Evolutionary conservation across 306 rosid species (phyloP).

Genomic region (Fragaria iinumae): DNA sequence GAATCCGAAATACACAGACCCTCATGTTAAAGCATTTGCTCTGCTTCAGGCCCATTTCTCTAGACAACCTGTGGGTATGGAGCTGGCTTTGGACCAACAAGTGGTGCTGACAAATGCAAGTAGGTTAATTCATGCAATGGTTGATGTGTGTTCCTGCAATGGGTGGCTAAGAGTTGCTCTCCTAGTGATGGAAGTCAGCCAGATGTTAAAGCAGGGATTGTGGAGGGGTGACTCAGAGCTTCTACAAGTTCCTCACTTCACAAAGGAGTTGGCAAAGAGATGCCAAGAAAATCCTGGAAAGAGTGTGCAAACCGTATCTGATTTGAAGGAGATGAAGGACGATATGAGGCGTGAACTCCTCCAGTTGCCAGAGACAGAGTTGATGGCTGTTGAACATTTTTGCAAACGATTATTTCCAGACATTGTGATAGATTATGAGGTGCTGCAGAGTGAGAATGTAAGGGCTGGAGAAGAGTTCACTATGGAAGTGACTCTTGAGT

Average conservation of each 20-base stretch:
- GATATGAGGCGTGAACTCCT: conserved; percentile 56
- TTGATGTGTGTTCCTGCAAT: conserved; percentile 81
- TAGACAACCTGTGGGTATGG: conserved; percentile 71
- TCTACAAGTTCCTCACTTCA: conserved; percentile 86
- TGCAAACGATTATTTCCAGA: conserved; percentile 74
- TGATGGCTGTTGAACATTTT: conserved; percentile 71
- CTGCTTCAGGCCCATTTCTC: conserved; percentile 90
- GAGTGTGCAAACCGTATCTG: conserved; percentile 75
- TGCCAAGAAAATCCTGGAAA: conserved; percentile 72
- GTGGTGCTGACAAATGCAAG: conserved; percentile 77
- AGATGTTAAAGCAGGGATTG: conserved; percentile 88
- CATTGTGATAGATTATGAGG: conserved; percentile 71
- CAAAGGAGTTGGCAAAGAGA: conserved; percentile 80
- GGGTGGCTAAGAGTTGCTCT: conserved; percentile 87
- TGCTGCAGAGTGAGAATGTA: conserved; percentile 49
- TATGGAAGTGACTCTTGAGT: conserved; percentile 35
- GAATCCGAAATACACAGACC: conserved; percentile 77
- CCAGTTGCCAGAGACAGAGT: conserved; percentile 68
- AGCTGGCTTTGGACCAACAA: conserved; percentile 77
- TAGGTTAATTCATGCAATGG: conserved; percentile 89
- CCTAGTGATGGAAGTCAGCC: conserved; percentile 90
- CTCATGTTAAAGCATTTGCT: conserved; percentile 79
- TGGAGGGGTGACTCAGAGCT: conserved; percentile 94
- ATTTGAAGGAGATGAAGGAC: conserved; percentile 86
- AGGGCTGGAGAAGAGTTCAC: conserved; percentile 62